phyloP scores from a whole-genome alignment of 495 filamentous ascomycete species.

The Elaphomyces granulatus region DNA sequence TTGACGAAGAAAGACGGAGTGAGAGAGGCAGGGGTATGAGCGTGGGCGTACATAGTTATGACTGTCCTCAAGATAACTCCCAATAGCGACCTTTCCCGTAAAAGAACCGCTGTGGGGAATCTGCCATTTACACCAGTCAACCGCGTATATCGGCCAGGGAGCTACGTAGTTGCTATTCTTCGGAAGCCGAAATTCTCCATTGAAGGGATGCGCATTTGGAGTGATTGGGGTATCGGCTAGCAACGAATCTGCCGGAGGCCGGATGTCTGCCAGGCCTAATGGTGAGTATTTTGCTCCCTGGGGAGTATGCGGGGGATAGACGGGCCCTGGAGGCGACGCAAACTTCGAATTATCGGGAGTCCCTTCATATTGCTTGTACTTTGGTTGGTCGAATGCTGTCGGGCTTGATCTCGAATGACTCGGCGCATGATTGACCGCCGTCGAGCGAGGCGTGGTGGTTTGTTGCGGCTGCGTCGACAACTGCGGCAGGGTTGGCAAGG shows the following conservation, averaged over 20 bases:
- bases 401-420: conserved; percentile 76
- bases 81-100: conserved; percentile 80
- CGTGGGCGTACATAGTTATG: conserved; percentile 93
- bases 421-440: conserved; percentile 49
- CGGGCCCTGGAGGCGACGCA: conserved; percentile 49
- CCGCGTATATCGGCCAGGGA: conserved; percentile 88
- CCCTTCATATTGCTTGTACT: conserved; percentile 56
- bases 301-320: conserved; percentile 51
- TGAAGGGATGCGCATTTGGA: conserved; percentile 22
- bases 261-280: conserved; percentile 79
- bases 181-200: conserved; percentile 36
- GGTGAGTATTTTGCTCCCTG: conserved; percentile 71
- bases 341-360: conserved; percentile 55
- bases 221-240: conserved; percentile 48
- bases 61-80: conserved; percentile 93
- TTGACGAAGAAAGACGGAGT: neutral
- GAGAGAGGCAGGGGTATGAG: neutral
- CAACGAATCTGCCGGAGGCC: conserved; percentile 60
- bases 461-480: conserved; percentile 40
- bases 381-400: conserved; percentile 54
- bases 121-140: conserved; percentile 99
- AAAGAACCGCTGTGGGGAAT: conserved; percentile 54
- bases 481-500: conserved; percentile 56
- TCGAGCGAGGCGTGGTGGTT: conserved; percentile 51
- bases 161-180: conserved; percentile 83